Evolutionary conservation across 208 protist genomes (phyloP), one percentile per base, ranked within the genome.

Genomic region (Herpetomonas tarakana): DNA sequence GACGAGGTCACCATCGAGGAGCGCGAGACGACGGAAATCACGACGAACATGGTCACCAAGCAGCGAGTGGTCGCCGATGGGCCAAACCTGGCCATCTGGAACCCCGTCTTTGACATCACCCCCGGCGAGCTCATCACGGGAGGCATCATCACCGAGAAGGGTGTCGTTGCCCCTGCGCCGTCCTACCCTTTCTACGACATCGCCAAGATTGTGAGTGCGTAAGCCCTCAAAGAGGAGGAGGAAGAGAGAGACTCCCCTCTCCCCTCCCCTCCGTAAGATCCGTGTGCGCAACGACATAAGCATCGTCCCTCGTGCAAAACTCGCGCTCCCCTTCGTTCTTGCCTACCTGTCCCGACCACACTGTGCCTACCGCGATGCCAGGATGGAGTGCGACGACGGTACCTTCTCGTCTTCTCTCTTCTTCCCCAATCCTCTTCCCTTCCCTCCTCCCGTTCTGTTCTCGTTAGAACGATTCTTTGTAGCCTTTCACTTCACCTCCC

Each of bases 61-160:
- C 70, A 87, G 68, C 84, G 81, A 27, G 77, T 97, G 24, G 96
- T 97, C 51, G 85, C 84, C 3, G 82, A 86, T 3, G 88, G 86
- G 0, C 86, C 86, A n/a, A 58, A 62, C 26, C 74, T 98, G 30
- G 63, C 56, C 22, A 83, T 97, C 35, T 98, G 96, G 95, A 98
- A 98, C 71, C 97, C 97, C 1, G 89, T 96, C 6, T 98, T 98
- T 65, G 96, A 99, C 73, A 94, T 98, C n/a, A 98, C 97, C 0
- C 96, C 97, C 1, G 85, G 71, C 12, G 72, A 69, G 38, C 78
- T 98, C 3, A 97, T 99, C 58, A 97, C 92, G 0, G 91, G 92
- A 24, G 92, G 92, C 44, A 96, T 98, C 64, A 94, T 98, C 49
- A 97, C 93, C 9, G 95, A 98, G 59, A 74, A 78, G 54, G 95